Base-by-base conservation (phyloP, 2,329 filamentous ascomycete species). In the Ambrosiella cleistominuta region DNA sequence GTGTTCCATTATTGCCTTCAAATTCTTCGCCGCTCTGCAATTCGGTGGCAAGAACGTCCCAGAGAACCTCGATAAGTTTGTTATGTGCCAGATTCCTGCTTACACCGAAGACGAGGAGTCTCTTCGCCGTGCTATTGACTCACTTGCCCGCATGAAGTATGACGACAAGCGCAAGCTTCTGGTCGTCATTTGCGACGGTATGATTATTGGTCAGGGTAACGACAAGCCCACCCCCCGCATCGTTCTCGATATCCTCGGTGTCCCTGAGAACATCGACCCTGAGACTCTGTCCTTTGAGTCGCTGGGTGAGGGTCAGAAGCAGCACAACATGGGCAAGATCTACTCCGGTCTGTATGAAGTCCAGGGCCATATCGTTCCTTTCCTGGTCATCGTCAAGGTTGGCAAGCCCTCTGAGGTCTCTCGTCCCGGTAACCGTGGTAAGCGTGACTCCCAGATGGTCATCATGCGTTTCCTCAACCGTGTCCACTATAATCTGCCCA, bases 41-140 rank as follows among this genome's bases (percentile, higher is more conserved):
- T 98, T 98, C 66, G 85, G 88, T 50, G 82, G 78, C 64, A 95
- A 95, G 74, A 96, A 87, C 63, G 74, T 91, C 42, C 94, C 93
- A 0, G 93, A 98, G 71, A 93, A 96, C 67, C 80, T 98, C 37
- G 93, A 98, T 72, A 98, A 98, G 69, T 98, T 98, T 68, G 78
- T 98, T 68, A 96, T 98, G 71, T 95, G 88, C 67, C 94, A 96
- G 70, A 91, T 98, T 61, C 93, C 93, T 0, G 93, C 89, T 1
- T 98, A 98, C 66, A 98, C 93, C 0, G 93, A 98, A 74, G 93
- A 97, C 67, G 94, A 98, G 69, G 94, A 98, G 0, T 97, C 91
- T 40, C 77, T 98, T 35, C 88, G 93, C 58, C 90, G 91, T 75
- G 93, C 93, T 60, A 95, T 98, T 65, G 93, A 98, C 69, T 98